Evolutionary conservation across 257 asterid genomes (phyloP), one percentile per base, ranked within the genome.

Genomic region (Agastache rugosa): DNA sequence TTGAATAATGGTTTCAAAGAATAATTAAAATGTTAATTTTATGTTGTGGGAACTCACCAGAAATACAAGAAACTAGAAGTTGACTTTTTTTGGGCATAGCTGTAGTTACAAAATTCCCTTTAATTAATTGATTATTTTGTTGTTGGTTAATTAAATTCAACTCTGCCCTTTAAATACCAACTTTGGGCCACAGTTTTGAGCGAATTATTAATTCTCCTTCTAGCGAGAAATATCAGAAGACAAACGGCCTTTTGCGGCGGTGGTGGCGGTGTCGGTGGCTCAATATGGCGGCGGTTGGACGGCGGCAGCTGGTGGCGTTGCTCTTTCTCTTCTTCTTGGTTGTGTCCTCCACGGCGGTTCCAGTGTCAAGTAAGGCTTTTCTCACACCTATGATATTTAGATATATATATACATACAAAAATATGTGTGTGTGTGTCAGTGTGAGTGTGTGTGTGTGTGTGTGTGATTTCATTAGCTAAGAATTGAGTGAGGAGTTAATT

Each of bases 281-380:
- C 55, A n/a, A n/a, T n/a, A 76, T 83, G 87, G 85, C 72, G 85
- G 85, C 67, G 41, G 58, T 53, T 10, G 22, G 55, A 66, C 80
- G 79, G 71, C 82, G 85, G 76, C 78, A 34, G 81, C 9, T 66
- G 42, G 63, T 10, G 80, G 81, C 8, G 76, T 11, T 69, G 15
- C 80, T 81, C 60, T 68, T 83, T 39, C 34, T 83, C 48, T 50
- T 72, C 64, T 17, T 76, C 31, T 34, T 78, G 41, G 63, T 65
- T 76, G 72, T 67, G 10, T 44, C 77, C 22, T 41, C 80, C 65
- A 41, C 74, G 9, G 80, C 74, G 44, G 83, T 77, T 42, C 74
- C 72, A 0, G 10, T 51, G 2, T 77, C 85, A 7, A 84, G 88
- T 84, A 80, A 80, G 83, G 2, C 17, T 73, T 37, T n/a, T 37